Conservation (phyloP, 768 basidiomycete species). For the Pulveroboletus ravenelii region DNA sequence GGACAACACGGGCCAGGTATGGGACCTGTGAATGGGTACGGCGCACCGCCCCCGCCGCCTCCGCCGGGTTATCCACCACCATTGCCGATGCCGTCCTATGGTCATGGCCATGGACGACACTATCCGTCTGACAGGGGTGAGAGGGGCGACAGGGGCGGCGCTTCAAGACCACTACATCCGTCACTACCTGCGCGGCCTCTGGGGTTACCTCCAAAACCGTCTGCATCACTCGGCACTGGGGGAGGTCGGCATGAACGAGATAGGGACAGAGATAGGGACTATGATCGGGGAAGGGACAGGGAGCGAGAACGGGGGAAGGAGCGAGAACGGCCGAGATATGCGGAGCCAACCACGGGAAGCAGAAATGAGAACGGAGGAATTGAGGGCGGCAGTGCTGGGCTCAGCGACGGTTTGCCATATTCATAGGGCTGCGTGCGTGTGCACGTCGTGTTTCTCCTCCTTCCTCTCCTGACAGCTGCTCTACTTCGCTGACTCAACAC, state of each 20-base stretch:
- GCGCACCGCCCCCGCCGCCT: constrained; percentile 7
- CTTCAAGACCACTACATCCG: constrained; percentile 8
- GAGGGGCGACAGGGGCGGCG: constrained; percentile 7
- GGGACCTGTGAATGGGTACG: constrained; percentile 16
- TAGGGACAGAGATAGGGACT: constrained; percentile 6
- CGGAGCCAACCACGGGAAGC: constrained; percentile 4
- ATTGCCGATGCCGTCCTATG: constrained; percentile 9
- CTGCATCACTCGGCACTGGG: constrained; percentile 10
- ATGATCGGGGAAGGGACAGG: constrained; percentile 3
- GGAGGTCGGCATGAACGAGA: constrained; percentile 20
- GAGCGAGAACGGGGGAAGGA: constrained; percentile 16
- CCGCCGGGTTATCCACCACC: constrained; percentile 19
- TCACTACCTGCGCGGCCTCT: constrained; percentile 19
- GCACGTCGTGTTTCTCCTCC: not conserved
- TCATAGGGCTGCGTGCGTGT: constrained; percentile 17
- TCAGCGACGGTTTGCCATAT: constrained; percentile 27
- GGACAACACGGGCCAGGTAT: constrained; percentile 9
- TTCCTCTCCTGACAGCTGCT: not conserved
- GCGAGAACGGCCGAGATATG: constrained; percentile 17
- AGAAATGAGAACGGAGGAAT: constrained; percentile 4
- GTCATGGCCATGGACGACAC: constrained; percentile 12
- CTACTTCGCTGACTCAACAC: not conserved
- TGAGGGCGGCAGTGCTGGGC: constrained; percentile 7
- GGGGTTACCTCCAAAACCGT: constrained; percentile 20
- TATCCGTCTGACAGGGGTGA: constrained; percentile 14